Evolutionary conservation across 805 yeast species (phyloP).

Genomic region (Wickerhamomyces ciferrii): DNA sequence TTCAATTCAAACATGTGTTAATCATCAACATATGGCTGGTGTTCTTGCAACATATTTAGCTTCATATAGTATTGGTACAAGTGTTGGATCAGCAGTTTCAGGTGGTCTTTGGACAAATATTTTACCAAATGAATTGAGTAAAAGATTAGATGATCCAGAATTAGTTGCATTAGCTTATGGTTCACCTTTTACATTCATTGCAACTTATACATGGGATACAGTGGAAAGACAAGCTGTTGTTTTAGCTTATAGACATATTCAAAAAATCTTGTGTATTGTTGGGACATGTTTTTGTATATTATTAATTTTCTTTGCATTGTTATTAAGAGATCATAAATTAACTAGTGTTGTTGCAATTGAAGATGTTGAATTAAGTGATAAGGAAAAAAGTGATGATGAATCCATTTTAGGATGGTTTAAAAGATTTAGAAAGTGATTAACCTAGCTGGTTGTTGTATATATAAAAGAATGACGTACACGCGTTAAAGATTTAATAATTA

Average conservation of each 20-base stretch:
- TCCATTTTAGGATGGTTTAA: not conserved
- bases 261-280: constrained; percentile 47
- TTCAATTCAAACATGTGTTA: constrained; percentile 51
- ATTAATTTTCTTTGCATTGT: constrained; percentile 38
- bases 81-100: constrained; percentile 56
- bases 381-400: constrained; percentile 2
- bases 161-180: constrained; percentile 39
- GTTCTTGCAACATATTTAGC: constrained; percentile 54
- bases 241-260: constrained; percentile 48
- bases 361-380: constrained; percentile 4
- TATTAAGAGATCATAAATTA: constrained; percentile 49
- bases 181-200: constrained; percentile 44
- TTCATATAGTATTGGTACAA: constrained; percentile 56
- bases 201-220: constrained; percentile 50
- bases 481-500: no score
- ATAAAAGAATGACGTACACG: no score
- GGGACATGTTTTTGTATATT: constrained; percentile 53
- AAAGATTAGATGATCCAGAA: constrained; percentile 3
- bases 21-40: constrained; percentile 62
- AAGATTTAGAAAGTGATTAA: not conserved
- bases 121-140: constrained; percentile 15
- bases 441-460: no score
- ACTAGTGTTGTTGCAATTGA: constrained; percentile 11
- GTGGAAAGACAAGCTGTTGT: constrained; percentile 51
- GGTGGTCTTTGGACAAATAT: constrained; percentile 69